These are phyloP conservation scores for Eutypa lata DNA, from an alignment of 2,329 filamentous ascomycete genomes.

Conservation along the genomic window DNA sequence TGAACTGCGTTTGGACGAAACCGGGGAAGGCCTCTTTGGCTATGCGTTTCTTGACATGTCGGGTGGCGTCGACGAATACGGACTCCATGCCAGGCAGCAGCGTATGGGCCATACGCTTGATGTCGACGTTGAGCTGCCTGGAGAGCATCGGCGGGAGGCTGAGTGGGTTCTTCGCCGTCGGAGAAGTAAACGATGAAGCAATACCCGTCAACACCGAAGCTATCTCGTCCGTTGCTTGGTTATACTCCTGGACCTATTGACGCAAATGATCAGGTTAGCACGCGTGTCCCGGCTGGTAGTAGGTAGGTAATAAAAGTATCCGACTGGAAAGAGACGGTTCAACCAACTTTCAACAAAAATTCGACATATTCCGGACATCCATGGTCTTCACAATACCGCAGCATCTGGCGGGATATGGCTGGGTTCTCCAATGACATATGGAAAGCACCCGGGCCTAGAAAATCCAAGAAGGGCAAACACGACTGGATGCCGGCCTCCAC, in stretches of 20 bases:
- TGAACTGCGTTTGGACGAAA: constrained; percentile 52
- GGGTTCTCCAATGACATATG: constrained; percentile 48
- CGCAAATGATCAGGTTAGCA: neutral
- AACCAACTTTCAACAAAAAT: constrained; percentile 46
- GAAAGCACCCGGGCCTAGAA: constrained; percentile 49
- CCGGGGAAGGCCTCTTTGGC: constrained; percentile 46
- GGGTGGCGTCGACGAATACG: constrained; percentile 40
- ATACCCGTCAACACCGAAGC: constrained; percentile 42
- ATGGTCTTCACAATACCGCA: constrained; percentile 45
- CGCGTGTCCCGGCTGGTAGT: neutral
- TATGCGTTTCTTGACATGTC: constrained; percentile 42
- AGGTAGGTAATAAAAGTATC: neutral
- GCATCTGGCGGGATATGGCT: constrained; percentile 42
- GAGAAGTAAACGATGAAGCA: constrained; percentile 39
- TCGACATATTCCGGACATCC: constrained; percentile 49
- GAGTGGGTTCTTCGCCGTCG: constrained; percentile 32
- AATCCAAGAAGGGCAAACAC: constrained; percentile 37
- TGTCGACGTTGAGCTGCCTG: constrained; percentile 40
- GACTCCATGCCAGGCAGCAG: constrained; percentile 44
- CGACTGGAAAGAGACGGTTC: neutral
- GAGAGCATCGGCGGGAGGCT: constrained; percentile 39
- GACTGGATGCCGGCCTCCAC: constrained; percentile 3
- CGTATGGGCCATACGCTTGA: constrained; percentile 41
- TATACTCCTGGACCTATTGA: constrained; percentile 40
- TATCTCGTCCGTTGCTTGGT: constrained; percentile 40